Evolutionary conservation across 805 yeast species (phyloP), one percentile per base, ranked within the genome.

Genomic region (Wickerhamomyces queroliae): DNA sequence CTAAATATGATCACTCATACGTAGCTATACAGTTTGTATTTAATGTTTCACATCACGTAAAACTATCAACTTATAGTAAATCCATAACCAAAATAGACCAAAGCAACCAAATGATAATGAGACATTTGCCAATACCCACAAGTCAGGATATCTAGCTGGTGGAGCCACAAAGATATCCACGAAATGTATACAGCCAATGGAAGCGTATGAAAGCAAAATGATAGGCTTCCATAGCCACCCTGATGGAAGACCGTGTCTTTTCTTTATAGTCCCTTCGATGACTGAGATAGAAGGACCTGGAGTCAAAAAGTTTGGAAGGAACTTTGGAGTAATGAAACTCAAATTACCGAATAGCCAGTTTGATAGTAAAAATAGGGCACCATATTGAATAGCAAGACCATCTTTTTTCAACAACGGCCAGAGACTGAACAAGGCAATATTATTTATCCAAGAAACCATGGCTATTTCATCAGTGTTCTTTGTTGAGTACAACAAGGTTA

Each of bases 401-500:
- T 93, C 98, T 46, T 79, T 80, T 49, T 78, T 76, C 47, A 93
- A 65, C 35, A 91, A 64, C 0, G 99, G 99, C 76, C 84, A 89
- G 65, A 93, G 64, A 36, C 96, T 87, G 60, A 90, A 93, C 24
- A 83, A 64, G 0, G 91, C 84, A 11, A 88, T 71, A 56, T 91
- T 93, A 50, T 80, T 80, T 44, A 91, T 77, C 97, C 98, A 93
- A 38, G 80, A 78, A 2, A 86, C 76, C 64, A 87, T 74, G 3
- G 91, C 78, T n/a, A 79, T 69, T 16, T 78, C 75, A 45, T 76
- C 69, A 33, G 78, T 66, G 42, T 77, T 76, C 27, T 76, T 75
- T 8, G 72, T 65, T 3, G 68, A 62, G 45, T 64, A 66, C 7
- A 90, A 62, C 40, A 93, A 64, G 0, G 93, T 78, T 10, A 88